Evolutionary conservation across 805 yeast genomes (phyloP), one percentile per base, ranked within the genome.

Genomic region (Cyberlindnera veronae): DNA sequence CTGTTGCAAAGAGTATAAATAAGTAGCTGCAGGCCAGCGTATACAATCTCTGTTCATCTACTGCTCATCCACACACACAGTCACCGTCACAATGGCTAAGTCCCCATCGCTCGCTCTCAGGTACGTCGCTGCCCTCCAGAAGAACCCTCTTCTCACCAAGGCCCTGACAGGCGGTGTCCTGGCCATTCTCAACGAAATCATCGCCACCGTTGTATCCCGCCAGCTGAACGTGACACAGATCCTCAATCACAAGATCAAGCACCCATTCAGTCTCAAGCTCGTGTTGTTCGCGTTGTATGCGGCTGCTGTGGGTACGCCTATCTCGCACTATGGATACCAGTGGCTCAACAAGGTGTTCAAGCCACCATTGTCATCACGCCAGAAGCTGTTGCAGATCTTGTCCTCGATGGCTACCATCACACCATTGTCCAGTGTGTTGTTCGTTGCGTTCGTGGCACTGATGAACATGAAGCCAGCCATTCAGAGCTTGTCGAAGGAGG

Each of bases 141-240:
- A 62, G 41, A 65, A 76, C 44, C 88, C 88, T 1, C 57, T 81
- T 11, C 56, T 75, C 34, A 79, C 85, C 35, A 81, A 81, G 53
- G 66, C 80, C 1, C 46, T 73, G 15, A 80, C 86, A 0, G 70
- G 79, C 2, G 81, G 76, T 0, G 53, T 72, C 1, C 61, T 80
- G n/a, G 73, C 74, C 8, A 67, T 76, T 1, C 61, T 80, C 32
- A 79, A 79, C 49, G 88, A 81, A 54, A 60, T 71, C 28, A 66
- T 80, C 13, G 81, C 86, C 1, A 66, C 79, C 3, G 44, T 62
- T 0, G 50, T 74, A 12, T 69, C 84, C 3, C 67, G 71, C 29
- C 81, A 78, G 38, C 59, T 62, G 45, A 54, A 62, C 18, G 45
- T 55, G 10, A 20, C 55, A 6, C 39, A 35, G 10, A 21, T 61